Percentiles rank a stretch among this genome's conserved stretches.
phyloP scores from a whole-genome alignment of 495 filamentous ascomycete species.

The Aspergillus mulundensis region DNA sequence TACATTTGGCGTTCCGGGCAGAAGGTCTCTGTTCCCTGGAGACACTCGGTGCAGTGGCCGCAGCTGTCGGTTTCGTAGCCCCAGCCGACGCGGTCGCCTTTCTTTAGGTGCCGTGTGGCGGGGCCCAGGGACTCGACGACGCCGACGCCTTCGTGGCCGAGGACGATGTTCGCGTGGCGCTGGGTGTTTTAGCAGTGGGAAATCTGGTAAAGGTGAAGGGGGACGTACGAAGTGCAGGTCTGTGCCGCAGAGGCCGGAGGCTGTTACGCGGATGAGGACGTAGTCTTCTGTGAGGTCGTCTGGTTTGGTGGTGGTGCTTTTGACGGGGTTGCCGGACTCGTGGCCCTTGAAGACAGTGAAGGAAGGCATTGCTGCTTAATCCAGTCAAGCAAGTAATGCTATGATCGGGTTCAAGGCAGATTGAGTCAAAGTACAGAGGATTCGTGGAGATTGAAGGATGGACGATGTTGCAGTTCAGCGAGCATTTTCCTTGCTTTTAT shows the following conservation, averaged over 20 bases:
- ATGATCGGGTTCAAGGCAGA: too few relatives aligned
- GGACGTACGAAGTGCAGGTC: constrained; percentile 16
- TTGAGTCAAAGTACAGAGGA: too few relatives aligned
- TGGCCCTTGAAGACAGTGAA: constrained; percentile 19
- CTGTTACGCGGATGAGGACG: constrained; percentile 15
- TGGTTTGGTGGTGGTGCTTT: constrained; percentile 12
- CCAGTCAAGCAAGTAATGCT: too few relatives aligned
- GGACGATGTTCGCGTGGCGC: constrained; percentile 8
- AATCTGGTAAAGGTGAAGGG: too few relatives aligned
- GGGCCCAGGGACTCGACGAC: constrained; percentile 15
- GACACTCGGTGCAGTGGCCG: constrained; percentile 12
- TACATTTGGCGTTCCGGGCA: constrained; percentile 8
- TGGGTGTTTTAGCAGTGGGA: not conserved
- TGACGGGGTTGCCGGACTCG: constrained; percentile 2
- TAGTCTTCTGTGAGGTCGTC: constrained; percentile 12
- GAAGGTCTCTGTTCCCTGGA: constrained; percentile 7
- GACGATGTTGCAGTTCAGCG: too few relatives aligned
- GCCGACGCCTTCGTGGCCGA: constrained; percentile 21
- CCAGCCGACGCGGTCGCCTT: constrained; percentile 19
- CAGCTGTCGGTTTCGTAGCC: constrained; percentile 18
- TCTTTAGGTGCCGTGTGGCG: constrained; percentile 2
- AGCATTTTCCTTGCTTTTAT: too few relatives aligned
- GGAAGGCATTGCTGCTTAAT: constrained; percentile 11
- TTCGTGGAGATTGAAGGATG: too few relatives aligned
- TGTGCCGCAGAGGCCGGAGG: constrained; percentile 20